phyloP scores from a whole-genome alignment of 2,329 filamentous ascomycete genomes.

The Parafenestella ontariensis region DNA sequence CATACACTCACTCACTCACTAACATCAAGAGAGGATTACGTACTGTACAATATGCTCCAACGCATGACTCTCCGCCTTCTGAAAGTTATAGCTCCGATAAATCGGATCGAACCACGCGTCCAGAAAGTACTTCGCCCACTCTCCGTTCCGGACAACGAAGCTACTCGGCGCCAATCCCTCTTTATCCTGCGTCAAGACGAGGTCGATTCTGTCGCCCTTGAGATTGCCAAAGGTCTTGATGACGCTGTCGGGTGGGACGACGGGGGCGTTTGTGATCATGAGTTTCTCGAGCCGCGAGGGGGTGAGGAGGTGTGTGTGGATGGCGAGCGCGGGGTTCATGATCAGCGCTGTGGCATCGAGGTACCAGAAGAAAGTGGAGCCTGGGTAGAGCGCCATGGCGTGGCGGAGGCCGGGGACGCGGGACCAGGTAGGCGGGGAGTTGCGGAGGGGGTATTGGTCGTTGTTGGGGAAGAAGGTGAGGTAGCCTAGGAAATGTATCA shows the following conservation, averaged over 20 bases:
- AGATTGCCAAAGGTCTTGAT: slow-evolving; percentile 92
- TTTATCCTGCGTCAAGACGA: slow-evolving; percentile 84
- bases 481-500: too few relatives aligned
- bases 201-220: slow-evolving; percentile 77
- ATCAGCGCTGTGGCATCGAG: slow-evolving; percentile 86
- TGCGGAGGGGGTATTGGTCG: slow-evolving; percentile 75
- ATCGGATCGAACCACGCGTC: slow-evolving; percentile 97
- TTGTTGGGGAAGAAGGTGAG: slow-evolving; percentile 79
- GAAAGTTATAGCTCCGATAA: slow-evolving; percentile 94
- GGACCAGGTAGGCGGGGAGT: slow-evolving; percentile 69
- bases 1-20: not conserved
- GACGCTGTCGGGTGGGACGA: slow-evolving; percentile 94
- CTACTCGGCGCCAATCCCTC: slow-evolving; percentile 79
- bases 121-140: slow-evolving; percentile 91
- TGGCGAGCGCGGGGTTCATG: slow-evolving; percentile 76
- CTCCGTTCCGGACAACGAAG: slow-evolving; percentile 80
- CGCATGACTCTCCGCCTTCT: slow-evolving; percentile 91
- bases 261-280: slow-evolving; percentile 84
- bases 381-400: slow-evolving; percentile 80
- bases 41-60: slow-evolving; percentile 68
- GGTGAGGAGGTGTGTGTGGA: slow-evolving; percentile 76
- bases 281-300: slow-evolving; percentile 71
- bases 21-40: slow-evolving; percentile 21
- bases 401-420: slow-evolving; percentile 87
- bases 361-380: slow-evolving; percentile 84